Conservation (phyloP, 495 filamentous ascomycete genomes). For the Aspergillus olivimuriae region DNA sequence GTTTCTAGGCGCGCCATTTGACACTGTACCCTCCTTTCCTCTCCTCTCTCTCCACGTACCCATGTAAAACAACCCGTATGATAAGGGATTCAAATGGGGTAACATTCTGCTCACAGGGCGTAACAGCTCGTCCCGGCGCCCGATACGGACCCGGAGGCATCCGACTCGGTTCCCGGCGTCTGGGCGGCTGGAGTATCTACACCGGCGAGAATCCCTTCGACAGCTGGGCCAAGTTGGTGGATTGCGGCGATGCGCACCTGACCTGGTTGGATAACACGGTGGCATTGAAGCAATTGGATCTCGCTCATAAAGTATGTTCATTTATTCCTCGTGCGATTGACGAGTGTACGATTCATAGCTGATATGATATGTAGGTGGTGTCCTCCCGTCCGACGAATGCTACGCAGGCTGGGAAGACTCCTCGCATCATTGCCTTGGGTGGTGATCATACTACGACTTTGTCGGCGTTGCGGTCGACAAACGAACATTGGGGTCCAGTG, state of each 20-base stretch:
- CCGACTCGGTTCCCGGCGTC: conserved; percentile 39
- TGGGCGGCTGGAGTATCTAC: conserved; percentile 36
- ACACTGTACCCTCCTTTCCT: conserved; percentile 26
- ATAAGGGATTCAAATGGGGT: background rate
- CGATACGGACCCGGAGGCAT: conserved; percentile 45
- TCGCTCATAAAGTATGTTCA: conserved; percentile 31
- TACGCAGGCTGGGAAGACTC: conserved; percentile 12
- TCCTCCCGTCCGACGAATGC: conserved; percentile 20
- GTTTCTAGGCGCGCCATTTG: conserved; percentile 43
- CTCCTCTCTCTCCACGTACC: background rate
- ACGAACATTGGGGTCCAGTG: conserved; percentile 38
- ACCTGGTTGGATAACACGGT: conserved; percentile 48
- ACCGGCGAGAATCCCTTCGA: conserved; percentile 38
- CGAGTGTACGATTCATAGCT: background rate
- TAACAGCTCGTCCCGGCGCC: conserved; percentile 44
- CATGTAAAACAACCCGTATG: too few relatives aligned
- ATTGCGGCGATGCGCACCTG: conserved; percentile 47
- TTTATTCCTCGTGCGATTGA: background rate
- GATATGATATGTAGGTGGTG: conserved; percentile 8
- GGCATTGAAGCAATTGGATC: conserved; percentile 43
- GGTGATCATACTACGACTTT: conserved; percentile 50
- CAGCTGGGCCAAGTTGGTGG: conserved; percentile 43
- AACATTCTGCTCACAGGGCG: conserved; percentile 10
- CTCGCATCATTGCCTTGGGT: conserved; percentile 44
- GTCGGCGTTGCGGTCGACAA: conserved; percentile 38